phyloP scores from a whole-genome alignment of 116 monocot species.

The Dioscorea cayenensis region DNA sequence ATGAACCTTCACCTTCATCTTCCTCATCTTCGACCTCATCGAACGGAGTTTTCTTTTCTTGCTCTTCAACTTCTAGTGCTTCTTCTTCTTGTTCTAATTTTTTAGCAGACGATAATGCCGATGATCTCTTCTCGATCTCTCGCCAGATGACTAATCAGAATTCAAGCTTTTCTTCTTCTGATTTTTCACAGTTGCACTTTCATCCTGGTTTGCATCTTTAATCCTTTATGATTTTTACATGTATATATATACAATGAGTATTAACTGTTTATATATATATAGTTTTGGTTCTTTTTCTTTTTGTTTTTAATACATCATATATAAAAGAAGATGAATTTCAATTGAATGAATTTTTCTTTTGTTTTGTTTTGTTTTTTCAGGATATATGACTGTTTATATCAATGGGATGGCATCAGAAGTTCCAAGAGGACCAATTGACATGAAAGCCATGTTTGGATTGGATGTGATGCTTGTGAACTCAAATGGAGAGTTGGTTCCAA shows the following conservation, averaged over 20 bases:
- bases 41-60: slow-evolving; percentile 14
- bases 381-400: slow-evolving; percentile 66
- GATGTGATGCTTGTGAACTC: slow-evolving; percentile 70
- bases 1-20: slow-evolving; percentile 10
- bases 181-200: slow-evolving; percentile 17
- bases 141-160: slow-evolving; percentile 27
- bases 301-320: too few species aligned
- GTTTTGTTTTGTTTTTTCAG: slow-evolving; percentile 11
- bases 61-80: slow-evolving; percentile 5
- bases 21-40: slow-evolving; percentile 27
- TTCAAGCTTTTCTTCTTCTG: slow-evolving; percentile 1
- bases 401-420: slow-evolving; percentile 67
- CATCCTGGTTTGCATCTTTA: slow-evolving; percentile 32
- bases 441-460: slow-evolving; percentile 53
- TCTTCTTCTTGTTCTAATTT: slow-evolving; percentile 7
- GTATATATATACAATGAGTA: too few species aligned
- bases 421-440: slow-evolving; percentile 58
- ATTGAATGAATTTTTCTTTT: too few species aligned
- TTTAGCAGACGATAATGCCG: slow-evolving; percentile 21
- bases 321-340: too few species aligned
- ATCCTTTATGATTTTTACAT: too few species aligned
- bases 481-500: slow-evolving; percentile 58
- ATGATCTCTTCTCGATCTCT: slow-evolving; percentile 71
- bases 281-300: too few species aligned
- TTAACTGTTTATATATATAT: too few species aligned